Evolutionary conservation across 2,329 filamentous ascomycete species (phyloP), one percentile per base, ranked within the genome.

Genomic region (Neopestalotiopsis rosae): DNA sequence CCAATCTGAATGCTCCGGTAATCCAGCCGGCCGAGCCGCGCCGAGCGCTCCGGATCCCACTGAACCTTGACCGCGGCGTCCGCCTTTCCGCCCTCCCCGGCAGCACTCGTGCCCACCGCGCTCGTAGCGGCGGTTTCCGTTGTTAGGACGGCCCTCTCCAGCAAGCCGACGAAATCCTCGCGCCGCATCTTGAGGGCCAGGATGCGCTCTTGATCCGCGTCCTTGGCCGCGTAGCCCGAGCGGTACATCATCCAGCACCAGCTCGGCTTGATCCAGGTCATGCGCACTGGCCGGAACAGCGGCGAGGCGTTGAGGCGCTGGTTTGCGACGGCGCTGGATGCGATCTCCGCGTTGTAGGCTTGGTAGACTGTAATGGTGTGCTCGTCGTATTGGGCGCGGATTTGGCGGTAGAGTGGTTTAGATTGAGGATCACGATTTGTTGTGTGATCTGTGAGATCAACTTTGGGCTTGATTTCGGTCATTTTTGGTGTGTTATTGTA

Each of bases 241-340:
- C 89, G 87, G 75, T 91, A 90, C 78, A 90, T 85, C 85, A 90
- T 89, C 89, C 89, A 91, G 61, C 80, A 78, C 84, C 88, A 91
- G 69, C 84, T 87, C 0, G 88, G 88, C 74, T 91, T 91, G 72
- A 91, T 85, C 89, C 89, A 91, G 4, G 89, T 91, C 88, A 90
- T 90, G 65, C 89, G 84, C 1, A 77, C 77, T n/a, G 80, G 79
- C 14, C 78, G 81, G 78, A 90, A 91, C 6, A 82, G 78, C 2
- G 86, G 80, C 0, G 86, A 88, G 0, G 87, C 85, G 62, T 84
- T 78, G 56, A 91, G 84, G 9, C 79, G 84, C 72, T 90, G 88
- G 1, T 78, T 67, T 3, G 77, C 66, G 6, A 90, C 81, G 5
- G 89, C 89, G 4, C 86, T 80, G 14, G 78, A 70, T 17, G 88